Percentiles rank a stretch among this genome's conserved stretches.
Evolutionary conservation across 768 basidiomycete species (phyloP).

Genomic region (Lactarius akahatsu): DNA sequence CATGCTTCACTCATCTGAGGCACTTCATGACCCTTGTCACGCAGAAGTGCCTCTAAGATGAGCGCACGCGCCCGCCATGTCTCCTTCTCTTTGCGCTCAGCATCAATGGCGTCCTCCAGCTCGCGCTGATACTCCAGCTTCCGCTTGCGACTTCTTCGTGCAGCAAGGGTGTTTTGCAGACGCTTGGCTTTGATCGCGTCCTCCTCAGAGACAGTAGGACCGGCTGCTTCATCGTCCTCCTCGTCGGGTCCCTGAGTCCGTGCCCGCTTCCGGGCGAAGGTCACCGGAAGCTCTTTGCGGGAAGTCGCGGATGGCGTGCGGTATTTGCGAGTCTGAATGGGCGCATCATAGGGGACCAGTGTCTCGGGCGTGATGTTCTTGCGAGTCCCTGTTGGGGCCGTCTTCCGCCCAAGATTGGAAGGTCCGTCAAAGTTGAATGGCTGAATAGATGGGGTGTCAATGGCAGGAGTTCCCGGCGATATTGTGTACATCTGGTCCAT

Average conservation of each 20-base stretch:
- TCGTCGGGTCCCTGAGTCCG: constrained; percentile 46
- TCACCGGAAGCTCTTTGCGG: constrained; percentile 72
- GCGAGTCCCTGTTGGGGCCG: constrained; percentile 62
- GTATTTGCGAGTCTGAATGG: constrained; percentile 78
- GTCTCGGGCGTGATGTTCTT: constrained; percentile 64
- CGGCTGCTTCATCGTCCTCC: constrained; percentile 46
- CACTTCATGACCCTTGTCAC: constrained; percentile 55
- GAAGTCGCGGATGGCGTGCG: constrained; percentile 71
- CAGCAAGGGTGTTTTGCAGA: constrained; percentile 81
- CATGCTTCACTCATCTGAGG: constrained; percentile 46
- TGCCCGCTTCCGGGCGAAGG: constrained; percentile 64
- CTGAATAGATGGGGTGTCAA: constrained; percentile 43
- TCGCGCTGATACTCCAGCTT: constrained; percentile 68
- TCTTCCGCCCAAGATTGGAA: constrained; percentile 34
- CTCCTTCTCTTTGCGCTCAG: constrained; percentile 56
- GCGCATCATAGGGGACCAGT: constrained; percentile 71
- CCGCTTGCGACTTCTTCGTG: constrained; percentile 72
- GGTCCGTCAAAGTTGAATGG: constrained; percentile 32
- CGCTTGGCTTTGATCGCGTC: constrained; percentile 78
- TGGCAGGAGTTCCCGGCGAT: constrained; percentile 51
- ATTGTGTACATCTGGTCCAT: constrained; percentile 46
- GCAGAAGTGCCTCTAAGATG: constrained; percentile 50
- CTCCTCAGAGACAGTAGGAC: constrained; percentile 51
- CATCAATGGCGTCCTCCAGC: constrained; percentile 57
- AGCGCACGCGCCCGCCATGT: constrained; percentile 59